Conservation (phyloP, 2,329 filamentous ascomycete genomes). For the Chalaropsis thielavioides region DNA sequence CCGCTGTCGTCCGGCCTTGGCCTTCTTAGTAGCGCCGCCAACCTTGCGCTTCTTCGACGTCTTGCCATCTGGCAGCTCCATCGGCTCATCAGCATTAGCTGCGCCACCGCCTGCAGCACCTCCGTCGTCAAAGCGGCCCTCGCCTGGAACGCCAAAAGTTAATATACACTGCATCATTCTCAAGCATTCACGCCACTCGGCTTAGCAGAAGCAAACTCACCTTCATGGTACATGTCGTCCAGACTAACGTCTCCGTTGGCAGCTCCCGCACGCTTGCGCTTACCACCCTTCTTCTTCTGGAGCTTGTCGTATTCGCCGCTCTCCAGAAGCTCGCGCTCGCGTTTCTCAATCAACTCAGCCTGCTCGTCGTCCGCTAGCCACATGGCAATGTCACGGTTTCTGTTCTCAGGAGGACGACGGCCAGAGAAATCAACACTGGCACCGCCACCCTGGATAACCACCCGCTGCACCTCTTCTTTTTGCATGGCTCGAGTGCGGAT, state of each 20-base stretch:
- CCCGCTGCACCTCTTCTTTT: slow-evolving; percentile 96
- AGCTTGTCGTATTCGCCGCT: slow-evolving; percentile 52
- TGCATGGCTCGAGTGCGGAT: slow-evolving; percentile 94
- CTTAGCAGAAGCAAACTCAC: slow-evolving; percentile 40
- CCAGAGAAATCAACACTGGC: slow-evolving; percentile 94
- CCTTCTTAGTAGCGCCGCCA: slow-evolving; percentile 33
- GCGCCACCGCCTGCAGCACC: slow-evolving; percentile 66
- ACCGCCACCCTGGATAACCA: slow-evolving; percentile 86
- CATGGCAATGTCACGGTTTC: slow-evolving; percentile 96
- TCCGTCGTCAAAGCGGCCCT: slow-evolving; percentile 87
- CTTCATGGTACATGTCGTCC: slow-evolving; percentile 98
- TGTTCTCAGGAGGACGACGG: slow-evolving; percentile 69
- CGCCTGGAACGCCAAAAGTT: slow-evolving; percentile 43
- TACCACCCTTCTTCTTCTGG: slow-evolving; percentile 46
- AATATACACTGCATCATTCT: slow-evolving; percentile 18
- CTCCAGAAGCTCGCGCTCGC: slow-evolving; percentile 74
- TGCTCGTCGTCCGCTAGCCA: slow-evolving; percentile 98
- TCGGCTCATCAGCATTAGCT: slow-evolving; percentile 56
- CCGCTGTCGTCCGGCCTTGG: slow-evolving; percentile 54
- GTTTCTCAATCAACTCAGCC: slow-evolving; percentile 81
- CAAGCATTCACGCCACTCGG: neutral
- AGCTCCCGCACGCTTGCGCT: slow-evolving; percentile 35
- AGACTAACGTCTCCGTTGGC: slow-evolving; percentile 42
- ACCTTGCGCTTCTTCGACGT: slow-evolving; percentile 44
- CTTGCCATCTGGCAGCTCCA: slow-evolving; percentile 38